Evolutionary conservation across 2,329 filamentous ascomycete genomes (phyloP).

Genomic region (Aspergillus puulaauensis): DNA sequence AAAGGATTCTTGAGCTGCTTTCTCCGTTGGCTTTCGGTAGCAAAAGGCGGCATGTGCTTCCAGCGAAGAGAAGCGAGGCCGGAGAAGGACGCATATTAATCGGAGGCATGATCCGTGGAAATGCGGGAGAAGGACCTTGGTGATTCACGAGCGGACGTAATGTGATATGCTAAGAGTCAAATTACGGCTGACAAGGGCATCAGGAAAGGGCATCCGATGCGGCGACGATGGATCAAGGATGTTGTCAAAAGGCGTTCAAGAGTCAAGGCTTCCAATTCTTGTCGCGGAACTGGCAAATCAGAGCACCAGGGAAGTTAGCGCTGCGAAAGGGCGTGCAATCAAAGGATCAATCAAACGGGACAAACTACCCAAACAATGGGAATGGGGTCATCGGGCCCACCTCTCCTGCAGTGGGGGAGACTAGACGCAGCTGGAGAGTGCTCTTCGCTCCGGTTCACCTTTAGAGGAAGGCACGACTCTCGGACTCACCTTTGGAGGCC

Average conservation of each 20-base stretch:
- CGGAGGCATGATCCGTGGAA: too few species aligned
- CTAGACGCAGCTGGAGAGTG: too few species aligned
- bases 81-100: too few species aligned
- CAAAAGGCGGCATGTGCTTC: not conserved
- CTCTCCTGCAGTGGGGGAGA: not conserved
- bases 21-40: not conserved
- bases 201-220: not conserved
- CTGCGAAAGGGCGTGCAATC: not conserved
- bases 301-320: not conserved
- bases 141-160: not conserved
- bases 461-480: not conserved
- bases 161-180: not conserved
- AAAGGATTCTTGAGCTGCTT: too few species aligned
- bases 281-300: not conserved
- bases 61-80: not conserved
- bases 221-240: not conserved
- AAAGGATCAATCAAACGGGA: too few species aligned
- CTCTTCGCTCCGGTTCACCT: too few species aligned
- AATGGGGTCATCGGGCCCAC: not conserved
- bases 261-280: not conserved
- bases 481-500: not conserved
- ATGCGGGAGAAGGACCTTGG: too few species aligned
- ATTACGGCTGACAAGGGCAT: not conserved
- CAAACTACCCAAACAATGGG: not conserved
- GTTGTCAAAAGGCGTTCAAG: not conserved